phyloP scores from a whole-genome alignment of 495 filamentous ascomycete genomes.

The Lasiosphaeria miniovina region DNA sequence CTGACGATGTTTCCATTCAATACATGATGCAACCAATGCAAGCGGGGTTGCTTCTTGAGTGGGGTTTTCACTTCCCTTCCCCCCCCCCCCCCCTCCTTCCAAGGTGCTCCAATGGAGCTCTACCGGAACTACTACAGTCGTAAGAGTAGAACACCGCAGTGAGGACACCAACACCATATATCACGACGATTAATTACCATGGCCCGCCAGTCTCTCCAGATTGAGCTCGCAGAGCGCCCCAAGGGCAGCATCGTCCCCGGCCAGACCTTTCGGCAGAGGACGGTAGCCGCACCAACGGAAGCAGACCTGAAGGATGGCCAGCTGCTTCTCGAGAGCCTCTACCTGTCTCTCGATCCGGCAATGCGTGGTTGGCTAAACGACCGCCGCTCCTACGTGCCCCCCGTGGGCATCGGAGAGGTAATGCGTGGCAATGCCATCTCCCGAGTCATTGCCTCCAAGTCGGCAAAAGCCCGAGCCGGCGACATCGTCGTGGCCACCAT shows the following conservation, averaged over 20 bases:
- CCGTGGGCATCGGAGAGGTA: slow-evolving; percentile 60
- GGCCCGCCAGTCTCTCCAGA: slow-evolving; percentile 41
- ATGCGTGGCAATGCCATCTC: slow-evolving; percentile 65
- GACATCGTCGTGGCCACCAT: slow-evolving; percentile 51
- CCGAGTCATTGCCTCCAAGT: slow-evolving; percentile 44
- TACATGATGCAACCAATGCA: no score
- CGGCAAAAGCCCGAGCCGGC: slow-evolving; percentile 46
- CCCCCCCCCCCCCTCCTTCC: no score
- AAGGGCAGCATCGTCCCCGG: slow-evolving; percentile 41
- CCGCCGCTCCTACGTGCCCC: slow-evolving; percentile 62
- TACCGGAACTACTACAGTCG: no score
- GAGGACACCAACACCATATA: no score
- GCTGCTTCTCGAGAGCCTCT: slow-evolving; percentile 62
- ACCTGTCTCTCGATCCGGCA: slow-evolving; percentile 77
- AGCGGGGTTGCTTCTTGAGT: no score
- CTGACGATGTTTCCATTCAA: no score
- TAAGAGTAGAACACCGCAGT: no score
- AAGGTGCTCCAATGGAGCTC: no score
- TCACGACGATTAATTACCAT: slow-evolving; percentile 16
- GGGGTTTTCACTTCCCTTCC: no score
- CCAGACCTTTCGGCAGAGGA: slow-evolving; percentile 53
- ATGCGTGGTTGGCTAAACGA: slow-evolving; percentile 74
- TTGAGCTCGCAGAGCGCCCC: slow-evolving; percentile 52
- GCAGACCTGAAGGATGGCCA: slow-evolving; percentile 55
- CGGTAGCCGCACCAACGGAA: slow-evolving; percentile 41